phyloP scores from a whole-genome alignment of 1,284 basidiomycete species.

The Blastosporella zonata region DNA sequence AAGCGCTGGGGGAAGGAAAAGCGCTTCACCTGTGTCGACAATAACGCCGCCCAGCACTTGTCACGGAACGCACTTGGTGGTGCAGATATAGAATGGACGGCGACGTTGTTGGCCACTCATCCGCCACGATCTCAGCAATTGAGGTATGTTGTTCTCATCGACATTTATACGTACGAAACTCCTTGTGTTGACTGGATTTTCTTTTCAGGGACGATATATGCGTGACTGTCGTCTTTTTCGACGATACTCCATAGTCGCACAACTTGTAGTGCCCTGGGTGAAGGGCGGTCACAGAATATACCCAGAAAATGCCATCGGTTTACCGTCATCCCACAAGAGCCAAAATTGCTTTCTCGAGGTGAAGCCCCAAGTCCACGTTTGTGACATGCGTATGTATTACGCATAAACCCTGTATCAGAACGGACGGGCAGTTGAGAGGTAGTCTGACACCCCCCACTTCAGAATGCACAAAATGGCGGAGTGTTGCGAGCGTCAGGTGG shows the following conservation, averaged over 20 bases:
- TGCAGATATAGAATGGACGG: conserved; percentile 45
- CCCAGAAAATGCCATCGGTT: too few species aligned
- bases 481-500: too few species aligned
- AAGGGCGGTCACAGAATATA: too few species aligned
- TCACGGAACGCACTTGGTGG: conserved; percentile 61
- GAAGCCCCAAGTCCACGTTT: too few species aligned
- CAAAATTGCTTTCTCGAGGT: too few species aligned
- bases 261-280: too few species aligned
- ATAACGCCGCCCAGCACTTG: conserved; percentile 53
- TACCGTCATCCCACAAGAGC: too few species aligned
- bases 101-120: conserved; percentile 35
- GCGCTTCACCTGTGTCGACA: conserved; percentile 42
- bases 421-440: too few species aligned
- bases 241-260: conserved; percentile 4
- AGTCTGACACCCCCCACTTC: too few species aligned
- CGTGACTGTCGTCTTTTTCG: conserved; percentile 20
- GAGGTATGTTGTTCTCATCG: conserved; percentile 2
- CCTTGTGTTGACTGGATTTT: not conserved
- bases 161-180: not conserved
- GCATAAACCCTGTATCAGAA: too few species aligned
- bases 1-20: conserved; percentile 40
- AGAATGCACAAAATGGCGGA: too few species aligned
- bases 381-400: too few species aligned
- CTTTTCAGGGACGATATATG: conserved; percentile 18
- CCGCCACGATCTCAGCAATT: conserved; percentile 11